Conservation (phyloP, 768 basidiomycete genomes). For the Lentinula boryana region DNA sequence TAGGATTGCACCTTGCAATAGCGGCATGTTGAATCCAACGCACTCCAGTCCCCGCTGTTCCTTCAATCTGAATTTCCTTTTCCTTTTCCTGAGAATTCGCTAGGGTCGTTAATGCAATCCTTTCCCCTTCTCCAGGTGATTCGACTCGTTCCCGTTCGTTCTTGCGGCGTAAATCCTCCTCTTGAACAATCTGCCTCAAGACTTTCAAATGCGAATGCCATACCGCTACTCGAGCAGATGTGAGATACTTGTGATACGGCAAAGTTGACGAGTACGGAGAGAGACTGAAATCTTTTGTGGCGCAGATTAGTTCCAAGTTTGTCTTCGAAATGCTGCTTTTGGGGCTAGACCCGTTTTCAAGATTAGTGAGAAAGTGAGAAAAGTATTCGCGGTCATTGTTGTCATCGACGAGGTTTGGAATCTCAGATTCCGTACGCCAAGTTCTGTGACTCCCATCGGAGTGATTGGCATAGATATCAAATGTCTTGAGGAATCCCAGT, state of each 20-base stretch:
- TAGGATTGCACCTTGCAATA: neutral
- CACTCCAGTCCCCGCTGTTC: neutral
- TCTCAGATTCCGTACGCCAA: neutral
- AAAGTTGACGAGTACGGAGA: neutral
- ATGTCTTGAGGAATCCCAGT: neutral
- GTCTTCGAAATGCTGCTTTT: too few relatives aligned
- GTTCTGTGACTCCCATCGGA: neutral
- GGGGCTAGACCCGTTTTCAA: neutral
- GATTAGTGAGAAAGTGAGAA: neutral
- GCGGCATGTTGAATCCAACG: neutral
- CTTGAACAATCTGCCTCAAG: neutral
- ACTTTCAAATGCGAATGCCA: constrained; percentile 5
- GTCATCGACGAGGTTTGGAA: neutral
- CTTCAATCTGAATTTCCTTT: neutral
- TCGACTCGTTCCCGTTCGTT: neutral
- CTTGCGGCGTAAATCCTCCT: neutral
- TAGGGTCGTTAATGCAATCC: neutral
- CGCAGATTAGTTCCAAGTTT: neutral
- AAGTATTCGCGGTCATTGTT: neutral
- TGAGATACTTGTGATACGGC: neutral
- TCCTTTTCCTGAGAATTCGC: neutral
- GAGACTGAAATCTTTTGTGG: constrained; percentile 5
- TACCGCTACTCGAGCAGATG: neutral
- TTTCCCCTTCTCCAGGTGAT: neutral
- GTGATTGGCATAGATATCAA: neutral